Base-by-base conservation (phyloP, 2,329 filamentous ascomycete genomes). In the Fusarium papillatum region DNA sequence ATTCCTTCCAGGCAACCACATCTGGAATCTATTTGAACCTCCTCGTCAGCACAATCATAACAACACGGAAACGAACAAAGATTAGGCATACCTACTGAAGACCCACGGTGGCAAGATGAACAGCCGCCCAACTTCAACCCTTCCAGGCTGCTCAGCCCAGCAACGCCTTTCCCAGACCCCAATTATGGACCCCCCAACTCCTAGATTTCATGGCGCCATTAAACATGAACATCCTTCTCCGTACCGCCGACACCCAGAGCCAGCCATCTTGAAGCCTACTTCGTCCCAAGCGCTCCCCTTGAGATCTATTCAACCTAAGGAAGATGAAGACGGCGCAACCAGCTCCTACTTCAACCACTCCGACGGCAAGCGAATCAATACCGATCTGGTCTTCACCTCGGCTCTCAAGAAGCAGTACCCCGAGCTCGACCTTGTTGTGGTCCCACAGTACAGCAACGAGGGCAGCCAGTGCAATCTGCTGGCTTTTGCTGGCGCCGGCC, bases 381-480 rank as follows among this genome's bases (percentile, higher is more conserved):
- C 87, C 5, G 85, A 88, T 71, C 78, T 82, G 5, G 75, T 87
- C 57, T 82, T 89, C 68, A 81, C 84, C 41, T 74, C 79, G 17
- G 78, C 85, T 1, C 81, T 89, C 31, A 84, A 82, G 61, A 76
- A 81, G 39, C 82, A 87, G 62, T 88, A 89, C 67, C 87, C 87
- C 5, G 71, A 82, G 26, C 83, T 87, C 17, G 76, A 85, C 39
- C 81, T 88, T 14, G 82, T 85, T 34, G 82, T 87, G 63, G 82
- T 82, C 7, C 82, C 84, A 3, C 74, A 79, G 22, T 53, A 43
- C 9, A 80, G 74, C 22, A 80, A 81, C 71, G 78, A 22, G 19
- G 62, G 62, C n/a, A 64, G 43, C 41, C 7, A 14, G 17, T 64
- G 41, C 29, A 64, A 87, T 68, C 81, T 89, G n/a, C 80, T 88